Evolutionary conservation across 2,329 filamentous ascomycete species (phyloP).

Genomic region (Penicillium hordei): DNA sequence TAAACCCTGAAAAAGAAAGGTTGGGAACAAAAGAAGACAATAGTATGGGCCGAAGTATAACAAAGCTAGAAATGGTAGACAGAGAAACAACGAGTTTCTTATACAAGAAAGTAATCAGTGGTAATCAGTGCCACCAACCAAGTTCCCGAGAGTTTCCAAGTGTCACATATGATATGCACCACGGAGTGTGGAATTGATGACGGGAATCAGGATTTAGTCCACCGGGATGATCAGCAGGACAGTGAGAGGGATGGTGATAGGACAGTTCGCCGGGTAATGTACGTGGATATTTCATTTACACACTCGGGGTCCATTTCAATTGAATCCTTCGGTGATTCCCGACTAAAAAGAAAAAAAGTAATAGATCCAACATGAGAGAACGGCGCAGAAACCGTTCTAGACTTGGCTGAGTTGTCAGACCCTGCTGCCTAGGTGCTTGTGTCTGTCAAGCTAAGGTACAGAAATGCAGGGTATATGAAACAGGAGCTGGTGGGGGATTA

Average conservation of each 20-base stretch:
- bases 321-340: slow-evolving; percentile 8
- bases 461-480: slow-evolving; percentile 25
- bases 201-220: slow-evolving; percentile 1
- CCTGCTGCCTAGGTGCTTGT: slow-evolving; percentile 7
- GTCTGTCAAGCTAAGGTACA: slow-evolving; percentile 11
- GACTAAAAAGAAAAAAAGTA: neutral
- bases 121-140: slow-evolving; percentile 17
- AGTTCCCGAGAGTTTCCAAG: slow-evolving; percentile 10
- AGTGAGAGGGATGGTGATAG: slow-evolving; percentile 2
- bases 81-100: slow-evolving; percentile 12
- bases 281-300: slow-evolving; percentile 4
- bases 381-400: slow-evolving; percentile 15
- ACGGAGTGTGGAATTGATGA: slow-evolving; percentile 1
- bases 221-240: slow-evolving; percentile 20
- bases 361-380: slow-evolving; percentile 18
- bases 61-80: slow-evolving; percentile 12
- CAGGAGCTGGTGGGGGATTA: slow-evolving; percentile 16
- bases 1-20: neutral
- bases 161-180: slow-evolving; percentile 20
- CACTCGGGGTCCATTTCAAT: slow-evolving; percentile 3
- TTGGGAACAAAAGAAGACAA: slow-evolving; percentile 12
- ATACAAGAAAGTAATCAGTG: slow-evolving; percentile 15
- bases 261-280: neutral
- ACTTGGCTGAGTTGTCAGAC: slow-evolving; percentile 9
- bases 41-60: slow-evolving; percentile 19